Conservation (phyloP, 495 filamentous ascomycete genomes). For the Hypoxylon crocopeplum region DNA sequence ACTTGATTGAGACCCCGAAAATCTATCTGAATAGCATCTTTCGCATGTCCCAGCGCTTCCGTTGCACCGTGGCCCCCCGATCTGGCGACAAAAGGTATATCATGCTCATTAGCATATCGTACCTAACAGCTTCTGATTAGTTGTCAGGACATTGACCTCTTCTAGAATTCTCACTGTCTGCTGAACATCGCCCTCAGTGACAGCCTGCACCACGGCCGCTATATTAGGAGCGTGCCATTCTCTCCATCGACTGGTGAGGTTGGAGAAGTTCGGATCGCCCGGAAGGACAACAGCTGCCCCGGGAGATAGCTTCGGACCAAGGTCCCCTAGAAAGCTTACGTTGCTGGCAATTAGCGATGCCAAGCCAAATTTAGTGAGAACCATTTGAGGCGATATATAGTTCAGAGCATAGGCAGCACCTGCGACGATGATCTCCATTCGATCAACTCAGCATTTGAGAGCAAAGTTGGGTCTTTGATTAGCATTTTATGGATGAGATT, state of each 20-base stretch:
- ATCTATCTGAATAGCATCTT: conserved; percentile 41
- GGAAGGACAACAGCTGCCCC: conserved; percentile 8
- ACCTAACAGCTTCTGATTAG: conserved; percentile 12
- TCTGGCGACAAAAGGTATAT: conserved; percentile 18
- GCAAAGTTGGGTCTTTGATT: too few species aligned
- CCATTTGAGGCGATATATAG: too few species aligned
- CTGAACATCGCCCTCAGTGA: conserved; percentile 49
- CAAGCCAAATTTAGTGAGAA: too few species aligned
- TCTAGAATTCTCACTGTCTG: conserved; percentile 39
- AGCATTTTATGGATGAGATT: too few species aligned
- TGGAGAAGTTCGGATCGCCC: conserved; percentile 31
- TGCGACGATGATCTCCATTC: too few species aligned
- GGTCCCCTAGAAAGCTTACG: too few species aligned
- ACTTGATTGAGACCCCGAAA: conserved; percentile 37
- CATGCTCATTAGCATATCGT: conserved; percentile 13
- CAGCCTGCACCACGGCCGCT: conserved; percentile 48
- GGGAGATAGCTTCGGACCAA: conserved; percentile 8
- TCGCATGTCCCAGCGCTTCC: background rate
- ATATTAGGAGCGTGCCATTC: conserved; percentile 42
- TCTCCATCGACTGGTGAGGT: conserved; percentile 51
- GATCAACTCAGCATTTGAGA: too few species aligned
- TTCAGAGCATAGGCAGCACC: too few species aligned
- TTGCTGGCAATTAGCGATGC: too few species aligned
- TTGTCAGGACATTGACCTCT: background rate
- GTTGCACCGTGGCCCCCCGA: conserved; percentile 26